Evolutionary conservation across 140 eudicot species (phyloP).

Genomic region (Cichorium intybus): DNA sequence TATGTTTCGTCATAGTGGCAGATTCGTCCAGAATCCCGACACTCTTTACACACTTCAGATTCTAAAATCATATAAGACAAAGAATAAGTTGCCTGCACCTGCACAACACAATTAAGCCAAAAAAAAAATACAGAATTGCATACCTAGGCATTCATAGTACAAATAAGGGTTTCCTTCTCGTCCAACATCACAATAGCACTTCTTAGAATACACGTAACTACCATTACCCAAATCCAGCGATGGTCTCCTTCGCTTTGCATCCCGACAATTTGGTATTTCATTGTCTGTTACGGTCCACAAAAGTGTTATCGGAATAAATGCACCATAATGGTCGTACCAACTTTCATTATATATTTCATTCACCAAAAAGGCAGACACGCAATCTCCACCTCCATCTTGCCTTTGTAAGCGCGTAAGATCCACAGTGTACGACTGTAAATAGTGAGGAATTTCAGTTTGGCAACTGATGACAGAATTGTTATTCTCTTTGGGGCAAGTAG

Average conservation of each 20-base stretch:
- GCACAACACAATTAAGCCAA: neutral
- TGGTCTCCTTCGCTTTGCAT: neutral
- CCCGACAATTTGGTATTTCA: constrained; percentile 1
- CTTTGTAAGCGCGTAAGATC: neutral
- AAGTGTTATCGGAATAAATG: neutral
- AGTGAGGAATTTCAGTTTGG: neutral
- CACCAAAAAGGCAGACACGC: neutral
- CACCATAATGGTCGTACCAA: no score
- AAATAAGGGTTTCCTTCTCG: constrained; percentile 22
- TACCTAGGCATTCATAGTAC: constrained; percentile 19
- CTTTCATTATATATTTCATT: neutral
- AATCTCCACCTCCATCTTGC: neutral
- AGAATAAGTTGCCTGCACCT: neutral
- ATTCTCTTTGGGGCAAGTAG: neutral
- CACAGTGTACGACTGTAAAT: neutral
- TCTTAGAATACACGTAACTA: neutral
- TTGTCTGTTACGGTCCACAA: constrained; percentile 12
- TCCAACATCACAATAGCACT: constrained; percentile 11
- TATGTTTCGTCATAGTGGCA: constrained; percentile 8
- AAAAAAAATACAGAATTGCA: neutral
- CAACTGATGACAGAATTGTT: neutral
- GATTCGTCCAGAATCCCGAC: constrained; percentile 1
- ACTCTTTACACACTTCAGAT: neutral
- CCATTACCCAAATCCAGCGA: neutral
- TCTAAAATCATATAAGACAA: constrained; percentile 1